Evolutionary conservation across 2,329 filamentous ascomycete genomes (phyloP).

Genomic region (Paraconiothyrium sp.): DNA sequence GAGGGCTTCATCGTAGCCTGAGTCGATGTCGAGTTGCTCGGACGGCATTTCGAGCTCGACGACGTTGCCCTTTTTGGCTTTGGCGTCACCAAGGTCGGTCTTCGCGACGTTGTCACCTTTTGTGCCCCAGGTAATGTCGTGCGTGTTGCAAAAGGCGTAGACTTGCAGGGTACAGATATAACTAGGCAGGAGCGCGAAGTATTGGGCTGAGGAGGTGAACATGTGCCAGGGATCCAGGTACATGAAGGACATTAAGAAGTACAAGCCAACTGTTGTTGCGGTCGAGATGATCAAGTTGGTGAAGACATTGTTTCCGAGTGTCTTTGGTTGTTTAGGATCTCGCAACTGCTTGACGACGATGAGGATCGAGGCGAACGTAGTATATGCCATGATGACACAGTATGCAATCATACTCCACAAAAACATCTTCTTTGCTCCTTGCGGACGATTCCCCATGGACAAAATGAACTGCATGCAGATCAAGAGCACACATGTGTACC

Average conservation of each 20-base stretch:
- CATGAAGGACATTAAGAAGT: conserved; percentile 95
- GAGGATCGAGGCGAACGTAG: conserved; percentile 86
- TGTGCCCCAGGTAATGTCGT: conserved; percentile 98
- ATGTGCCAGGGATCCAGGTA: conserved; percentile 99
- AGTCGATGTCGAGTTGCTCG: conserved; percentile 98
- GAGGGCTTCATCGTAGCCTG: conserved; percentile 94
- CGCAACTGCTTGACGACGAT: conserved; percentile 86
- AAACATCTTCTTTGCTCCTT: conserved; percentile 93
- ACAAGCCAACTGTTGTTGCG: conserved; percentile 88
- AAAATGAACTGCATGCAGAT: conserved; percentile 97
- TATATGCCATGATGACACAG: conserved; percentile 94
- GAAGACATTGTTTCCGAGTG: conserved; percentile 86
- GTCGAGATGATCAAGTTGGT: conserved; percentile 93
- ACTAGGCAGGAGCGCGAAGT: conserved; percentile 88
- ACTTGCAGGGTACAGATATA: conserved; percentile 99
- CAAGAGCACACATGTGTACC: conserved; percentile 85
- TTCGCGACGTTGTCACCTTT: conserved; percentile 97
- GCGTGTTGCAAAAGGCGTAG: conserved; percentile 98
- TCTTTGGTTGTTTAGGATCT: conserved; percentile 59
- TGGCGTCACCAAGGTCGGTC: conserved; percentile 89
- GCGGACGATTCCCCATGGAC: conserved; percentile 93
- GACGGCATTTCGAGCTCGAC: conserved; percentile 98
- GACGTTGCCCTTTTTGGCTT: conserved; percentile 75
- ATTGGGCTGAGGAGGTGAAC: conserved; percentile 90
- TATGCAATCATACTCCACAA: conserved; percentile 89